Base-by-base conservation (phyloP, 805 yeast species). In the Komagataella mondaviorum region DNA sequence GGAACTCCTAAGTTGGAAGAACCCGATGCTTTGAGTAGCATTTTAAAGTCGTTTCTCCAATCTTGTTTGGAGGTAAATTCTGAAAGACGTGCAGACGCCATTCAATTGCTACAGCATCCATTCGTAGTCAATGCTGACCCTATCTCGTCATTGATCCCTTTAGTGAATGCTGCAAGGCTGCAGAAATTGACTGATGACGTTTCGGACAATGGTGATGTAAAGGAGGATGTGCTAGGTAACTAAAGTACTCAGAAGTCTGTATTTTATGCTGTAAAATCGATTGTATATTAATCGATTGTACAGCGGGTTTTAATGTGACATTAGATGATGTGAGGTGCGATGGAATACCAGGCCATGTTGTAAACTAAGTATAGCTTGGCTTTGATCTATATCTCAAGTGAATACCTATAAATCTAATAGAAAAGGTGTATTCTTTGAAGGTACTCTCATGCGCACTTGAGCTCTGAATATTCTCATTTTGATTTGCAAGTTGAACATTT, bases 1-100 rank as follows among this genome's bases (percentile, higher is more conserved):
- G 99, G 99, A 51, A 93, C 98, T 0, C 99, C 99, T 20, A 82
- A 83, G 57, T 72, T 93, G 63, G 89, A 90, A 66, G 88, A 89
- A 60, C 89, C 91, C 2, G 88, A 82, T 51, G 78, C 81, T 5
- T 69, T 93, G 50, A 80, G 90, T 55, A 68, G 75, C 48, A 76
- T 73, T 18, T 71, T 93, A 62, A 78, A 81, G 57, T 69, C 73
- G 49, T 93, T 93, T 61, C 73, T 93, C 60, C 76, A 81, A 43
- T 76, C 83, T 75, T 84, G 93, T 63, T 72, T 91, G 55, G 86
- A 83, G 57, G 97, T 90, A 30, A 85, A 86, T 58, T 83, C 89
- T 23, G 88, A 85, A 30, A 78, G 80, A 56, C 76, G 98, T 63
- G 89, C 86, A 0, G 78, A 84, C 54, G 89, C 97, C 0, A 75